Evolutionary conservation across 495 filamentous ascomycete species (phyloP), one percentile per base, ranked within the genome.

Genomic region (Pyronema domesticum): DNA sequence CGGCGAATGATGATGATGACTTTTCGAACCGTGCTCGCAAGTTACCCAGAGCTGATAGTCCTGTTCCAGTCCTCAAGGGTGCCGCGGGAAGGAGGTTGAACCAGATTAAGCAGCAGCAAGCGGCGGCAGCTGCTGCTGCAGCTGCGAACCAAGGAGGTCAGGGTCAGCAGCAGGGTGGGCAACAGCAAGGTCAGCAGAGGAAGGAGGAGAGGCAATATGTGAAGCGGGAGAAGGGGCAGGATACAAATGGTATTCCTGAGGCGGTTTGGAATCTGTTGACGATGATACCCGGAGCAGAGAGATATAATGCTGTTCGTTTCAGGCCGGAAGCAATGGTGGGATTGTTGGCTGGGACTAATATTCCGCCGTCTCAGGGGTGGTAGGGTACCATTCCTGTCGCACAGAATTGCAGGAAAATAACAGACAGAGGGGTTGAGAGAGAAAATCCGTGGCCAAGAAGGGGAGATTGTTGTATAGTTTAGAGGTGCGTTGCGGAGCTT

Each of bases 211-310:
- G 23, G 5, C 23, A 30, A 30, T 30, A 30, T 30, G 23, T 30
- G 5, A 30, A 30, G 23, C 1, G 23, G 5, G 23, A 30, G 5
- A 30, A 30, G 23, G 23, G 23, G 5, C 23, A 30, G 23, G 23
- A 30, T 2, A 30, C 5, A 2, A 68, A 77, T 45, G 69, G 74
- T 14, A 68, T 95, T 43, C 86, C 89, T n/a, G 74, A 80, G 11
- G 81, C 87, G 49, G 76, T 96, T 52, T 82, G 79, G 8, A 82
- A 88, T 63, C 73, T 98, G 15, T 70, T 98, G 30, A 80, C 82
- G 60, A 80, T 87, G 58, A 82, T 98, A 37, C 91, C 91, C 8
- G 69, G 77, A 14, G 80, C 86, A 11, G 79, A 85, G 14, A 67
- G 75, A 2, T 95, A 91, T 67, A 74, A 78, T 55, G 74, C 71